Conservation (phyloP, 2,329 filamentous ascomycete species). For the Alternaria metachromatica region DNA sequence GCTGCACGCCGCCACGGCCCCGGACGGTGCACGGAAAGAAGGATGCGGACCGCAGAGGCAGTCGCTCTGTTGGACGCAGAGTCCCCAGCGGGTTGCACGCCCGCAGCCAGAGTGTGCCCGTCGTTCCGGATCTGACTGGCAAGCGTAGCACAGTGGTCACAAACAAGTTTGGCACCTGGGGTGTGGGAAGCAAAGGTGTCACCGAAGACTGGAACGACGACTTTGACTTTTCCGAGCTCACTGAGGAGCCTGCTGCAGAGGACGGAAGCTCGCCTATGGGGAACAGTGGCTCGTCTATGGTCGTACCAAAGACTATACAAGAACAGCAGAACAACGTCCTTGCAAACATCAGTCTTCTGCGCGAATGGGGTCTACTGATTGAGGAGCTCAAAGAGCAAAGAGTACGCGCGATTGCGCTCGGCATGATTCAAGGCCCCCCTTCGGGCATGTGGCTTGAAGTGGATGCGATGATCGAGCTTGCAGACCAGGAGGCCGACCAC, state of each 20-base stretch:
- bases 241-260: conserved; percentile 47
- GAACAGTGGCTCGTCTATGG: conserved; percentile 61
- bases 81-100: conserved; percentile 73
- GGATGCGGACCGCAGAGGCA: conserved; percentile 72
- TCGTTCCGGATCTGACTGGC: conserved; percentile 65
- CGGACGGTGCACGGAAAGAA: conserved; percentile 80
- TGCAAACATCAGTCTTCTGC: conserved; percentile 82
- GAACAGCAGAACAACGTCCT: conserved; percentile 83
- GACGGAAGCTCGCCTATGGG: conserved; percentile 49
- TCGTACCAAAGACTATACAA: conserved; percentile 80
- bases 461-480: conserved; percentile 86
- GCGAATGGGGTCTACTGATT: conserved; percentile 80
- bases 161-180: conserved; percentile 84
- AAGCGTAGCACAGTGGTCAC: conserved; percentile 62
- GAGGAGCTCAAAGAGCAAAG: conserved; percentile 82
- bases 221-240: conserved; percentile 74
- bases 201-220: conserved; percentile 92
- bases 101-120: conserved; percentile 81
- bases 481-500: conserved; percentile 69
- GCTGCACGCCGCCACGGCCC: conserved; percentile 67
- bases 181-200: conserved; percentile 76
- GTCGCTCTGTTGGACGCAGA: conserved; percentile 70
- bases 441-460: conserved; percentile 77
- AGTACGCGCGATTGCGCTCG: conserved; percentile 71
- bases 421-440: conserved; percentile 67